Percentiles rank a stretch among this genome's conserved stretches.
Evolutionary conservation across 176 grass and related monocot species (phyloP).

Genomic region (Cenchrus purpureus): DNA sequence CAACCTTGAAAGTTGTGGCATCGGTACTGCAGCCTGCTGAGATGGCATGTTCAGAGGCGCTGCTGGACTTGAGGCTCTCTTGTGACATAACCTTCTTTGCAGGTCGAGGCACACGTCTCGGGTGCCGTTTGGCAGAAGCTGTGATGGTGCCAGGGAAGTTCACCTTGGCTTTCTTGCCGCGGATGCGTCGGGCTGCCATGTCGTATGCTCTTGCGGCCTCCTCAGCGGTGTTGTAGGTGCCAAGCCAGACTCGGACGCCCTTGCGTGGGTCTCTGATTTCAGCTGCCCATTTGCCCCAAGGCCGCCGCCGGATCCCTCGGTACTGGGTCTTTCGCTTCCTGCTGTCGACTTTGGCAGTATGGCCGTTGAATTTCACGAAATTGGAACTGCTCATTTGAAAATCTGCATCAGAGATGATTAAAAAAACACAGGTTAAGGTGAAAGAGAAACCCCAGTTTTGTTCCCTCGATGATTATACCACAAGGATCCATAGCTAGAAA

Average conservation of each 20-base stretch:
- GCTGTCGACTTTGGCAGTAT: slow-evolving; percentile 15
- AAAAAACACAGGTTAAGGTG: background rate
- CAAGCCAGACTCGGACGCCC: slow-evolving; percentile 77
- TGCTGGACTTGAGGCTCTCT: background rate
- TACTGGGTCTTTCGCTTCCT: slow-evolving; percentile 68
- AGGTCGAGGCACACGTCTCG: background rate
- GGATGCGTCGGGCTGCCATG: slow-evolving; percentile 64
- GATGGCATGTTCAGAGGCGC: background rate
- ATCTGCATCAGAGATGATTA: background rate
- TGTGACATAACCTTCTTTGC: background rate
- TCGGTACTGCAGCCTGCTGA: slow-evolving; percentile 19
- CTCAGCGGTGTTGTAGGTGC: slow-evolving; percentile 74
- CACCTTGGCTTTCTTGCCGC: slow-evolving; percentile 84
- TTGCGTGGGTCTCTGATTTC: slow-evolving; percentile 86
- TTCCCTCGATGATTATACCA: background rate
- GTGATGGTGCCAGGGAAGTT: slow-evolving; percentile 57
- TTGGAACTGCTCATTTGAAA: background rate
- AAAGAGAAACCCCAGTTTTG: background rate
- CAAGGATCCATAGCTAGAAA: background rate
- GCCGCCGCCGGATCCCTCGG: slow-evolving; percentile 64
- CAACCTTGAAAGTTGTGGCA: background rate
- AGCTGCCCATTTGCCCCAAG: slow-evolving; percentile 88
- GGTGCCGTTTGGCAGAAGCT: background rate
- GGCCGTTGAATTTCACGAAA: background rate
- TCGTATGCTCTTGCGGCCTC: slow-evolving; percentile 83